These are phyloP conservation scores for Saussurea involucrata DNA, from an alignment of 129 eudicot genomes.

Conservation along the genomic window DNA sequence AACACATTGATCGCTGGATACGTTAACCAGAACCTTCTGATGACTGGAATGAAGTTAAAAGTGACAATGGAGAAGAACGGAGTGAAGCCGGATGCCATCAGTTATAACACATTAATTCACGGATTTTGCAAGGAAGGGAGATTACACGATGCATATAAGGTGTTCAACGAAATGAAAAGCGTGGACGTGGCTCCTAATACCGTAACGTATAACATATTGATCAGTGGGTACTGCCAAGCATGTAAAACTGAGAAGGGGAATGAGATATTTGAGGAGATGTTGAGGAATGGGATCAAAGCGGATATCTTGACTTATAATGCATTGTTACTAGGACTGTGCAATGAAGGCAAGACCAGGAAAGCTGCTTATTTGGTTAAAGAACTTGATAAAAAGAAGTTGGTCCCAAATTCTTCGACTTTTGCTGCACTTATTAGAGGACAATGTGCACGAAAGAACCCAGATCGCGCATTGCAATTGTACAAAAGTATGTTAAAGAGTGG, in stretches of 20 bases:
- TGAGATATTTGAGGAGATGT: conserved; percentile 71
- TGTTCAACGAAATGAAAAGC: conserved; percentile 59
- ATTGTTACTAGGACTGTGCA: conserved; percentile 63
- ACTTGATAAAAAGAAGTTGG: conserved; percentile 64
- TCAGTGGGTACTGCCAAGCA: conserved; percentile 46
- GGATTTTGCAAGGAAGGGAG: conserved; percentile 70
- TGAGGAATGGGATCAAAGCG: conserved; percentile 42
- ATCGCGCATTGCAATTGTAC: conserved; percentile 61
- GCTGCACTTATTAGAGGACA: conserved; percentile 83
- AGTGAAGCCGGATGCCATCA: conserved; percentile 39
- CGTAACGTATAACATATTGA: conserved; percentile 71
- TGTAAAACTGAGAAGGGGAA: conserved; percentile 58
- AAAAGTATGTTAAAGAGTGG: conserved; percentile 74
- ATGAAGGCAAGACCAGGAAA: conserved; percentile 72
- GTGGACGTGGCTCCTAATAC: conserved; percentile 47
- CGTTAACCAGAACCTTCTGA: conserved; percentile 47
- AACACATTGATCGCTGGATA: conserved; percentile 64
- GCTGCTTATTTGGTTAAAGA: conserved; percentile 83
- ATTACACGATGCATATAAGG: conserved; percentile 60
- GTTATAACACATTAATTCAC: conserved; percentile 66
- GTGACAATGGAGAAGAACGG: conserved; percentile 65
- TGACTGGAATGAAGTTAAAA: conserved; percentile 56
- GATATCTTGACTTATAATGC: conserved; percentile 80
- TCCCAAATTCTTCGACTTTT: conserved; percentile 75
- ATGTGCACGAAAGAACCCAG: conserved; percentile 61